Percentiles rank a stretch among this genome's conserved stretches.
These are phyloP conservation scores for Verticillium dahliae DNA, from an alignment of 2,329 filamentous ascomycete species.

Conservation along the genomic window DNA sequence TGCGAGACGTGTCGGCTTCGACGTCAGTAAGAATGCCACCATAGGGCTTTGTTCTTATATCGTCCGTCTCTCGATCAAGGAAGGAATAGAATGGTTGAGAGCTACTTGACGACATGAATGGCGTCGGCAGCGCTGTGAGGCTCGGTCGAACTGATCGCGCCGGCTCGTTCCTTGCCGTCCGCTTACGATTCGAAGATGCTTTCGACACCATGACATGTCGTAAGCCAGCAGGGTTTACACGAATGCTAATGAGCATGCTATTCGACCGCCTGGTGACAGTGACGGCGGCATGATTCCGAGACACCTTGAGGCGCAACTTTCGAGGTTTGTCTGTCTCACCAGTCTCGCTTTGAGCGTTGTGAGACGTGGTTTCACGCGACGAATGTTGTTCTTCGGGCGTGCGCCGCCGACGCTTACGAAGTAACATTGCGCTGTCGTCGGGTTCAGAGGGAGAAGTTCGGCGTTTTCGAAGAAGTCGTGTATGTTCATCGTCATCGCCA, in stretches of 20 bases:
- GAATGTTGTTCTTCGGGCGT: conserved; percentile 34
- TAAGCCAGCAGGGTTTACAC: conserved; percentile 51
- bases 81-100: conserved; percentile 82
- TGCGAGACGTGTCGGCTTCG: conserved; percentile 88
- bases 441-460: conserved; percentile 69
- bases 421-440: conserved; percentile 45
- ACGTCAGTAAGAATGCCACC: conserved; percentile 84
- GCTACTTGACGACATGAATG: conserved; percentile 2
- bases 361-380: conserved; percentile 26
- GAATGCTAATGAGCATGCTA: conserved; percentile 49
- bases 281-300: conserved; percentile 29
- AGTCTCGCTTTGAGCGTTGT: conserved; percentile 19
- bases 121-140: not conserved
- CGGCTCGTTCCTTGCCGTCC: conserved; percentile 21
- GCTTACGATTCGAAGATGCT: conserved; percentile 46
- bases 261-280: conserved; percentile 22
- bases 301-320: conserved; percentile 48
- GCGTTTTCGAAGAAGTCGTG: conserved; percentile 73
- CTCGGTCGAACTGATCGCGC: not conserved
- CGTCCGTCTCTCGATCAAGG: conserved; percentile 81
- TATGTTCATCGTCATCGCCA: conserved; percentile 68
- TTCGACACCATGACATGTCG: conserved; percentile 51
- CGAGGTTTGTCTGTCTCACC: conserved; percentile 39
- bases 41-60: conserved; percentile 88
- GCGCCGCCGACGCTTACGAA: conserved; percentile 48